These are phyloP conservation scores for Teunomyces gatunensis DNA, from an alignment of 805 yeast genomes.

Conservation along the genomic window DNA sequence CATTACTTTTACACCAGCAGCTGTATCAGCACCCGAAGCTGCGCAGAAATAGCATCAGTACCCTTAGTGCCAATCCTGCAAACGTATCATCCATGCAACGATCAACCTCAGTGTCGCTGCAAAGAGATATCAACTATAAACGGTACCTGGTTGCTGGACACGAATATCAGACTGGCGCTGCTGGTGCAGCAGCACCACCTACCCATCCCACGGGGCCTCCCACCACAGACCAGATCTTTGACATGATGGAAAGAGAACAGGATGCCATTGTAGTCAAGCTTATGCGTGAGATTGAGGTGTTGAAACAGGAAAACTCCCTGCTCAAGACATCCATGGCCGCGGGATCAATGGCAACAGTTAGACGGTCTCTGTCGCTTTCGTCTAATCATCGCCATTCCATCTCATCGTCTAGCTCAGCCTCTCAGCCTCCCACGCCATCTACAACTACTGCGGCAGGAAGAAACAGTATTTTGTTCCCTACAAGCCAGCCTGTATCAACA, in stretches of 20 bases:
- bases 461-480: constrained; percentile 10
- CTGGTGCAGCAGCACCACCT: background rate
- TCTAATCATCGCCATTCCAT: constrained; percentile 12
- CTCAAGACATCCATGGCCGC: constrained; percentile 20
- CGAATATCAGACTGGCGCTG: background rate
- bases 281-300: constrained; percentile 56
- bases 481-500: constrained; percentile 6
- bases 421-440: constrained; percentile 2
- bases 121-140: background rate
- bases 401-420: constrained; percentile 8
- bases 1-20: background rate
- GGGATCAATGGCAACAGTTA: constrained; percentile 1
- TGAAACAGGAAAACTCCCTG: constrained; percentile 52
- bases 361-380: constrained; percentile 13
- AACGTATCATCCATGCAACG: constrained; percentile 8
- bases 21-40: constrained; percentile 5
- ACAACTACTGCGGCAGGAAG: constrained; percentile 10
- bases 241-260: constrained; percentile 69
- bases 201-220: background rate
- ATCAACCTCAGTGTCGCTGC: constrained; percentile 6
- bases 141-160: constrained; percentile 10
- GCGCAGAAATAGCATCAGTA: constrained; percentile 4
- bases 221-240: constrained; percentile 49
- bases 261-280: constrained; percentile 69
- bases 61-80: constrained; percentile 1